phyloP scores from a whole-genome alignment of 2,329 filamentous ascomycete genomes.

The Aspergillus amoenus region DNA sequence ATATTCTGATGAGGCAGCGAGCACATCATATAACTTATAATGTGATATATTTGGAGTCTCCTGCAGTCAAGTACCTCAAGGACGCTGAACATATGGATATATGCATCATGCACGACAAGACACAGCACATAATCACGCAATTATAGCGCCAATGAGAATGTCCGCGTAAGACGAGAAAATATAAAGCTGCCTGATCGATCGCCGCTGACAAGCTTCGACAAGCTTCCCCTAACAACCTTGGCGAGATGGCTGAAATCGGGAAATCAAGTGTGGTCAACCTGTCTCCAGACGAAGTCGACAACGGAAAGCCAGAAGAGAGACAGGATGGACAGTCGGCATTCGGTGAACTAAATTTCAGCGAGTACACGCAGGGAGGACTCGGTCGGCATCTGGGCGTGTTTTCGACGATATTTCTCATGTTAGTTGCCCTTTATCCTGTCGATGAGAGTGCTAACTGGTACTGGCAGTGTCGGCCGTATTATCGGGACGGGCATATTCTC shows the following conservation, averaged over 20 bases:
- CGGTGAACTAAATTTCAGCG: background rate
- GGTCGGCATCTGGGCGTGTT: constrained; percentile 5
- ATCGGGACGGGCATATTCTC: constrained; percentile 43
- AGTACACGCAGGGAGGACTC: constrained; percentile 5
- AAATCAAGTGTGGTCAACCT: background rate
- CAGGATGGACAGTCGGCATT: background rate
- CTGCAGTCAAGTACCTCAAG: no score
- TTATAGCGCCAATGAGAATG: background rate
- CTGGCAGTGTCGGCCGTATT: background rate
- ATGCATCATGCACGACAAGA: no score
- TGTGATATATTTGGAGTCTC: no score
- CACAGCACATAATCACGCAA: background rate
- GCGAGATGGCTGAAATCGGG: background rate
- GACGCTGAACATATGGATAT: no score
- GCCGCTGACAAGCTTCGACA: background rate
- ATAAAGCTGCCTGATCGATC: background rate
- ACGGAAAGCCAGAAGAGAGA: background rate
- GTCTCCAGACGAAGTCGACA: background rate
- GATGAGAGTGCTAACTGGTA: no score
- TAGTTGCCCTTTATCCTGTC: background rate
- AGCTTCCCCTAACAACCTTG: background rate
- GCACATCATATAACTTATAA: no score
- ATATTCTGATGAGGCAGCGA: no score
- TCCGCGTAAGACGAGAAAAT: background rate
- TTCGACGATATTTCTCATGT: constrained; percentile 3